Evolutionary conservation across 73 alveolate species (phyloP).

Genomic region (Tetrahymena malaccensis): DNA sequence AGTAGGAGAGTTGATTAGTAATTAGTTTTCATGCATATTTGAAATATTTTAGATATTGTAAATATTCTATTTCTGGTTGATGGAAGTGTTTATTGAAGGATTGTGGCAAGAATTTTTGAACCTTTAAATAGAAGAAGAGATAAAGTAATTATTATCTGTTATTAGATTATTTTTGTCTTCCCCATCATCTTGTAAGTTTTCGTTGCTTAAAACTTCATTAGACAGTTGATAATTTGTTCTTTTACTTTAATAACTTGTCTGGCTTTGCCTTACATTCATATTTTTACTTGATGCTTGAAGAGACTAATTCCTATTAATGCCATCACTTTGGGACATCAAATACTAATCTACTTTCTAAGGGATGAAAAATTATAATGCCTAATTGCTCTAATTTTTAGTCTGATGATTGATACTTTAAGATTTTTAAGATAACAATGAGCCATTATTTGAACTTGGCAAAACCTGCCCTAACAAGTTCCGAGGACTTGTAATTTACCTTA

Average conservation of each 20-base stretch:
- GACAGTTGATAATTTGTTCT: background rate
- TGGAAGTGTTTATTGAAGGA: background rate
- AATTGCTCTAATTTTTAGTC: background rate
- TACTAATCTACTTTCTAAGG: background rate
- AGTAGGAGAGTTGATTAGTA: background rate
- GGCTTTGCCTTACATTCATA: background rate
- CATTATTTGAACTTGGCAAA: background rate
- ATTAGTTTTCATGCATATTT: background rate
- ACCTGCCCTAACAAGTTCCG: background rate
- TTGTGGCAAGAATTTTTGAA: background rate
- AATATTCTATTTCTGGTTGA: background rate
- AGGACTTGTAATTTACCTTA: background rate
- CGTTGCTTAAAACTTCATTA: background rate
- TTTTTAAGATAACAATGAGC: background rate
- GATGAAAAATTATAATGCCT: background rate
- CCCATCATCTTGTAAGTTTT: background rate
- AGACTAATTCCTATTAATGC: background rate
- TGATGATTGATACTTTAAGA: background rate
- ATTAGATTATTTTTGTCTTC: background rate
- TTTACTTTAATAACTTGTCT: background rate
- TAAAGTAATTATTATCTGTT: background rate
- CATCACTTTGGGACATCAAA: background rate
- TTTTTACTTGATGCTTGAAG: background rate
- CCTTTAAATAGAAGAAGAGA: background rate
- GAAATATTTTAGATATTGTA: background rate